These are phyloP conservation scores for Mycena sp. DNA, from an alignment of 1,284 basidiomycete species.

Conservation along the genomic window DNA sequence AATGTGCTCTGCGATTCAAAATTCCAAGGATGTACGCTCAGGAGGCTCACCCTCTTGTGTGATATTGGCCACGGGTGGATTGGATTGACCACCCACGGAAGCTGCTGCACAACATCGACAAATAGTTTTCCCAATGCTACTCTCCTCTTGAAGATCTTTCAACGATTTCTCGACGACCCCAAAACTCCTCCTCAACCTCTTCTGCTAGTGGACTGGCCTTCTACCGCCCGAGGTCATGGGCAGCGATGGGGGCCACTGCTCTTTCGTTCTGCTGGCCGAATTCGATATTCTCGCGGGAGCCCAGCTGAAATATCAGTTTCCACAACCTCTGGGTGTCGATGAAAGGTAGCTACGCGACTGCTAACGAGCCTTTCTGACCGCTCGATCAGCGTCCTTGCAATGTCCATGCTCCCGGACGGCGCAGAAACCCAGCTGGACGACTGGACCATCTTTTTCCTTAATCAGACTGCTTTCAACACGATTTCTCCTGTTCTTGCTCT, in stretches of 20 bases:
- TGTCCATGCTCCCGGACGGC: slow-evolving; percentile 98
- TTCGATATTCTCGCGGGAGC: slow-evolving; percentile 96
- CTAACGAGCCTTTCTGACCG: slow-evolving; percentile 11
- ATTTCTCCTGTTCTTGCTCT: slow-evolving; percentile 85
- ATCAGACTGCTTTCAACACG: slow-evolving; percentile 89
- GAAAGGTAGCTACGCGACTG: slow-evolving; percentile 72
- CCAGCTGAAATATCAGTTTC: slow-evolving; percentile 92
- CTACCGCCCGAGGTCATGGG: slow-evolving; percentile 42
- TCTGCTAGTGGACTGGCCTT: slow-evolving; percentile 16
- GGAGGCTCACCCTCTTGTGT: no score
- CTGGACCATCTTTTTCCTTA: slow-evolving; percentile 99
- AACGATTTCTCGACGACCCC: no score
- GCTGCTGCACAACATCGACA: no score
- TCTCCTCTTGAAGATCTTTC: no score
- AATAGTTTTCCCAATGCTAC: no score
- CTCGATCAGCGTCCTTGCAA: slow-evolving; percentile 81
- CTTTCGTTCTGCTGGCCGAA: slow-evolving; percentile 93
- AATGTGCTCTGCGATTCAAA: no score
- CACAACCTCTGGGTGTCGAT: slow-evolving; percentile 90
- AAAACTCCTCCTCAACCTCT: background rate
- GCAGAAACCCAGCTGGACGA: slow-evolving; percentile 95
- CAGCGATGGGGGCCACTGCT: slow-evolving; percentile 75
- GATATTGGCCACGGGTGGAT: no score
- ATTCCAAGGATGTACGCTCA: no score
- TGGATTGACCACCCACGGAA: no score